Base-by-base conservation (phyloP, 306 rosid genomes). In the Elaeagnus macrophylla region DNA sequence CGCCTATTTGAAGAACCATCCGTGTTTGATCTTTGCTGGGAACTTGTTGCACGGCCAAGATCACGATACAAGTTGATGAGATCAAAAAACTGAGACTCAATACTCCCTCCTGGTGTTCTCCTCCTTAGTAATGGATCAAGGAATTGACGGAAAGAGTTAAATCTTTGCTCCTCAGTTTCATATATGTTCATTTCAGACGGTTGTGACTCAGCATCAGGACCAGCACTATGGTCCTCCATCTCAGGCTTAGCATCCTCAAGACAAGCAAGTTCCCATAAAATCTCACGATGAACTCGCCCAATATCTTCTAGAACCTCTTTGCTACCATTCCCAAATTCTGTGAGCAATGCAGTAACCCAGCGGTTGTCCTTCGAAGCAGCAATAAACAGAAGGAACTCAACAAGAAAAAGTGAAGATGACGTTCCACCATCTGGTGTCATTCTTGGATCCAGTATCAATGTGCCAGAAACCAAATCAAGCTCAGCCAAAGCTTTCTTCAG, bases 301-400 rank as follows among this genome's bases (percentile, higher is more conserved):
- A 90, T 79, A 71, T 86, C 85, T 73, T 81, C 88, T 63, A 90
- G 72, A 38, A 90, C 95, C 77, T 86, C 94, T 74, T 86, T 90
- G 62, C 94, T 64, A 20, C 77, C 90, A 72, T 76, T 83, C 59
- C 95, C 97, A 68, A 90, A 82, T 65, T 90, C 97, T 10, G 94
- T 68, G 36, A 86, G 94, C 80, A 90, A 67, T 11, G 95, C 88
- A 39, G 88, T 76, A 53, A 86, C 78, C 97, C 97, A 90, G 46
- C 90, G 94, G 67, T 83, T 86, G 79, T 90, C 97, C 72, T 90
- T 90, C 0, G 97, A 86, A 46, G 95, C 95, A 64, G 97, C 97
- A 72, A 90, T 90, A 76, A 90, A 86, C 45, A 90, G 74, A 66
- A 90, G 95, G 65, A 90, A 90, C 81, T 90, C 97, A 56, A 86